A percentile compares a stretch with the other conserved stretches of the same genome.
Evolutionary conservation across 441 rosid genomes (phyloP).

Genomic region (Adansonia madagascariensis): DNA sequence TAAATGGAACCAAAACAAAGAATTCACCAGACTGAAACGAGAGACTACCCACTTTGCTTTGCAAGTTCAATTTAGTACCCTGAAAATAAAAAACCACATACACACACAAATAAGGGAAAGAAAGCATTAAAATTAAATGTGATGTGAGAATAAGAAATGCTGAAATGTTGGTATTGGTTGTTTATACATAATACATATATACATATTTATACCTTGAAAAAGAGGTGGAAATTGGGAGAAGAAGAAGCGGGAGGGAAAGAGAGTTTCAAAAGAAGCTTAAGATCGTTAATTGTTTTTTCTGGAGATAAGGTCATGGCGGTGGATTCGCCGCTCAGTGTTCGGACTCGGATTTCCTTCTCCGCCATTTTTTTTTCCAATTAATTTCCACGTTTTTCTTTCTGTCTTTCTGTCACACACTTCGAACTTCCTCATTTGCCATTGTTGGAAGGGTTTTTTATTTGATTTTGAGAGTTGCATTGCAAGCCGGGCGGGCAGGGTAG

Average conservation of each 20-base stretch:
- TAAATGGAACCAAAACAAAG: conserved; percentile 66
- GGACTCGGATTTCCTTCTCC: conserved; percentile 59
- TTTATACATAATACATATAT: too few species aligned
- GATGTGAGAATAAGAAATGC: neutral
- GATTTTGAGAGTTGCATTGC: neutral
- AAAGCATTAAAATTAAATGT: conserved; percentile 14
- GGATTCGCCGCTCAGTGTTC: conserved; percentile 68
- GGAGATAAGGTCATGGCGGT: conserved; percentile 41
- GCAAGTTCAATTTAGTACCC: conserved; percentile 69
- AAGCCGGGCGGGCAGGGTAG: too few species aligned
- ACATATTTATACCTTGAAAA: conserved; percentile 55
- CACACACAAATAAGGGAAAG: neutral
- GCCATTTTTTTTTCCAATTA: conserved; percentile 27
- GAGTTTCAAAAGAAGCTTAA: conserved; percentile 59
- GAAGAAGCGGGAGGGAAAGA: conserved; percentile 66
- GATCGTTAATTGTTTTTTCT: conserved; percentile 50
- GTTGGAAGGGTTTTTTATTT: neutral
- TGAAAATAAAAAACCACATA: conserved; percentile 27
- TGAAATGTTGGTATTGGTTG: neutral
- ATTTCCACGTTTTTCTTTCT: neutral
- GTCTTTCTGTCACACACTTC: too few species aligned
- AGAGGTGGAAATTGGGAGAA: conserved; percentile 76
- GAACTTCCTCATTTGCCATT: neutral
- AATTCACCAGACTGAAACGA: conserved; percentile 54
- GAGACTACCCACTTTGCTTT: conserved; percentile 41